Base-by-base conservation (phyloP, 129 eudicot species). In the Cynara cardunculus region DNA sequence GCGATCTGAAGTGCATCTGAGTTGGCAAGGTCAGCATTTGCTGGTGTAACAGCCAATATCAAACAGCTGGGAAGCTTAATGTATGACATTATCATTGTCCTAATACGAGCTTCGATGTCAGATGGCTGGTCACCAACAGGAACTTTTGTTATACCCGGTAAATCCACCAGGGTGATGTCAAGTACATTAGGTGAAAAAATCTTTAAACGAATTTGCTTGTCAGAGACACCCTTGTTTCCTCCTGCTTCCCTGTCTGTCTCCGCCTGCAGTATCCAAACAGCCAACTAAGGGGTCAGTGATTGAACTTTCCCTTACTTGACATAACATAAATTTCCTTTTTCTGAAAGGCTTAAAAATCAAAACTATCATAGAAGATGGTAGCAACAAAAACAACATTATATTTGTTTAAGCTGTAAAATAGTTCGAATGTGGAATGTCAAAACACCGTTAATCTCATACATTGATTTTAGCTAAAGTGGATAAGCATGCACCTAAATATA, bases 101-200 rank as follows among this genome's bases (percentile, higher is more conserved):
- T 89, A 56, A 95, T 95, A 22, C 97, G 91, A 73, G 94, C 92
- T 89, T 95, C 99, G 78, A 95, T 92, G 73, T 95, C 99, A 26
- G 99, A 83, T 26, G 99, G 96, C 83, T 95, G 99, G 72, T 95
- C 99, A 81, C 99, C 99, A 66, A 95, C 99, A 74, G 99, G 99
- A 76, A 95, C 97, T 83, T 92, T 95, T 22, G 99, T 95, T 80
- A 95, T 87, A 27, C 97, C 97, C 0, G 99, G 97, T 74, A 95
- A 84, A 89, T 95, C 99, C 80, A 95, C 99, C 65, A 95, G 83
- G 30, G 99, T 95, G 30, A 95, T 95, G 86, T 95, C 99, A 82
- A 95, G 99, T 82, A 95, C 99, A 82, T 92, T 92, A 25, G 99
- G 97, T 31, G 97, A 95, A 86, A 87, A 92, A 9, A 95, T 95